Evolutionary conservation across 2,329 filamentous ascomycete species (phyloP), one percentile per base, ranked within the genome.

Genomic region (Ophiosphaerella korrae): DNA sequence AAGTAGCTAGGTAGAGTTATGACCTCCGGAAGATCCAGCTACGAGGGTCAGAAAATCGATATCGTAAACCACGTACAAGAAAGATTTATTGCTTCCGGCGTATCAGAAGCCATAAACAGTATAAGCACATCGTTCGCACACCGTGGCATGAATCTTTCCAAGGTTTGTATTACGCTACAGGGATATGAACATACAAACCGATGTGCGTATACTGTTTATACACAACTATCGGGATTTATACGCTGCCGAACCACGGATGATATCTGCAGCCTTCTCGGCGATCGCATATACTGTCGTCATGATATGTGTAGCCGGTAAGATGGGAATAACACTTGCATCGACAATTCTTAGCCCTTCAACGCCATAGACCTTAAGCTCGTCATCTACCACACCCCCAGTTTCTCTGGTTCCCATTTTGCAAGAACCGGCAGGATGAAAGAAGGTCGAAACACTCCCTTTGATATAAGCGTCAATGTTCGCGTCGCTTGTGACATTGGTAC

Each of bases 301-400:
- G 1, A 42, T 63, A 32, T 63, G 60, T 13, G 39, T 12, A 9
- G 60, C 60, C 2, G 60, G 60, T 32, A 63, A 36, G 12, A 63
- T 58, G 1, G 60, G 60, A 5, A 63, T 45, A 1, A 60, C 50
- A 45, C 60, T 63, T 1, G 55, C 57, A 44, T 63, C 60, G 13
- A 63, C 58, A 14, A 63, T 8, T 21, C 60, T 50, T 48, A 63
- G 35, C 5, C 53, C 53, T 14, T 63, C 8, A 2, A 68, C 57
- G 2, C 67, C 67, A 26, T 69, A 64, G 5, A 71, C 67, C 37
- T 45, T 62, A 21, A 71, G 44, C 12, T 57, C 36, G 3, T 32
- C 45, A 37, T 67, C 60, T 0, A 71, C 68, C 3, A 71, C 66
- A 39, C 66, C 68, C 2, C 68, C 68, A 3, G 58, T 35, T 6